These are phyloP conservation scores for Penicillium palitans DNA, from an alignment of 2,329 filamentous ascomycete genomes.

Conservation along the genomic window DNA sequence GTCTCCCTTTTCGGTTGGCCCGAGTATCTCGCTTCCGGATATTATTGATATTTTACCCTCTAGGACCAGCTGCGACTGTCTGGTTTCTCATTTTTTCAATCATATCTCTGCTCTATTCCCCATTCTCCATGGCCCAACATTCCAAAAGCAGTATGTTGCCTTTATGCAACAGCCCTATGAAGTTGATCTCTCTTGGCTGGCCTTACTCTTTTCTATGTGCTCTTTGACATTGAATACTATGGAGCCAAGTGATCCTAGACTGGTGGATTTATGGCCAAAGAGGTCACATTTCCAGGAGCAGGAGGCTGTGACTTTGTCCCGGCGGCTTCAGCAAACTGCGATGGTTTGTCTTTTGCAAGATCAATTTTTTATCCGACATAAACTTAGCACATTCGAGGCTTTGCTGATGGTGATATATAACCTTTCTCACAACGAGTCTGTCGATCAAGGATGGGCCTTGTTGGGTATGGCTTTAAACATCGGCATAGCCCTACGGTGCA, in stretches of 20 bases:
- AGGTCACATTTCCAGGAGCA: neutral
- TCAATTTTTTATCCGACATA: conserved; percentile 32
- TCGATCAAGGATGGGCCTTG: conserved; percentile 31
- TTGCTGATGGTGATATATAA: conserved; percentile 35
- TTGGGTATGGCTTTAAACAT: conserved; percentile 35
- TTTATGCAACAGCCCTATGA: conserved; percentile 23
- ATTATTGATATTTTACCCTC: conserved; percentile 16
- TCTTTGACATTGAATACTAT: conserved; percentile 26
- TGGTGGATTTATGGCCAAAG: conserved; percentile 20
- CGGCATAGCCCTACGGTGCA: conserved; percentile 32
- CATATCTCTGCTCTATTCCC: conserved; percentile 26
- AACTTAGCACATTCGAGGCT: conserved; percentile 32
- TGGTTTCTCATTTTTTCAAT: conserved; percentile 19
- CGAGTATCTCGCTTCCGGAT: conserved; percentile 7
- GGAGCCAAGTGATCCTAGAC: conserved; percentile 22
- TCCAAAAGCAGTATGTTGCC: conserved; percentile 25
- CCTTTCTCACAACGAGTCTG: conserved; percentile 27
- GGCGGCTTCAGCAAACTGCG: conserved; percentile 16
- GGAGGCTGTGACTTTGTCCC: conserved; percentile 1
- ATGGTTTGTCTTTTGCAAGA: conserved; percentile 33
- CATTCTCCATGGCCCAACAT: conserved; percentile 34
- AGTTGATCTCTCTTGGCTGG: conserved; percentile 30
- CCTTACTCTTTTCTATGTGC: conserved; percentile 31
- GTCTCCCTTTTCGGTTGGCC: conserved; percentile 16
- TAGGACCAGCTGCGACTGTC: conserved; percentile 17